Conservation (phyloP, 2,329 filamentous ascomycete species). For the Trichoderma sp. region DNA sequence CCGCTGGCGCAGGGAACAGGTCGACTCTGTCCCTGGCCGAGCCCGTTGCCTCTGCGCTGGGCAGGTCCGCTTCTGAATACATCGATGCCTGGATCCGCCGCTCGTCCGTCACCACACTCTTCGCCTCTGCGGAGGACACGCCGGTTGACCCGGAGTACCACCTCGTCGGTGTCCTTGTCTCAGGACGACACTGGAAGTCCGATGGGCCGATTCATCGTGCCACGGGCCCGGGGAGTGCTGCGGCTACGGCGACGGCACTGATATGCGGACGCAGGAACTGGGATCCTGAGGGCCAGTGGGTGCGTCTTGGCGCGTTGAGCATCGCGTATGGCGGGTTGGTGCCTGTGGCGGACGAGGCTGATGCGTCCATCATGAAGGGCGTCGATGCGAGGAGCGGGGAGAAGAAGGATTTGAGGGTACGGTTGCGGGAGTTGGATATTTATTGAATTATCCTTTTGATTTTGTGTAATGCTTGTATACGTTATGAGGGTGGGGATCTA, state of each 20-base stretch:
- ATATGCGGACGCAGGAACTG: slow-evolving; percentile 34
- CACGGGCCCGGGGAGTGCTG: slow-evolving; percentile 14
- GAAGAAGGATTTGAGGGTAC: slow-evolving; percentile 32
- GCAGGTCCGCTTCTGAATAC: slow-evolving; percentile 26
- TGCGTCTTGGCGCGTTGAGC: slow-evolving; percentile 36
- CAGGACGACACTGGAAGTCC: slow-evolving; percentile 35
- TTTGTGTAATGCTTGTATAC: not conserved
- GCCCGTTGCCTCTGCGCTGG: slow-evolving; percentile 25
- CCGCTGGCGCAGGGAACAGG: slow-evolving; percentile 16
- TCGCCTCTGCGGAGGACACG: slow-evolving; percentile 1
- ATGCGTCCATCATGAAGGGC: slow-evolving; percentile 32
- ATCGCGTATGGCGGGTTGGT: slow-evolving; percentile 32
- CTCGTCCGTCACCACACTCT: slow-evolving; percentile 28
- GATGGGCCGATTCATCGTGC: not conserved
- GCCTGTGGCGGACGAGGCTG: slow-evolving; percentile 27
- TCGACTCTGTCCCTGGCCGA: slow-evolving; percentile 11
- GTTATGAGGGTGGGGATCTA: not conserved
- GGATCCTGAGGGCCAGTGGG: slow-evolving; percentile 31
- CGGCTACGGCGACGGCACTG: slow-evolving; percentile 31
- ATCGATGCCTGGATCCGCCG: slow-evolving; percentile 28
- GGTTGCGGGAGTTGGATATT: slow-evolving; percentile 39
- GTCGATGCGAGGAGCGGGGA: slow-evolving; percentile 29
- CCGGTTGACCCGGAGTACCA: slow-evolving; percentile 25
- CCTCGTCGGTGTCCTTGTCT: slow-evolving; percentile 33
- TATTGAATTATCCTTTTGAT: slow-evolving; percentile 28